phyloP scores from a whole-genome alignment of 345 rosid species.

The Arabidopsis arenosa region DNA sequence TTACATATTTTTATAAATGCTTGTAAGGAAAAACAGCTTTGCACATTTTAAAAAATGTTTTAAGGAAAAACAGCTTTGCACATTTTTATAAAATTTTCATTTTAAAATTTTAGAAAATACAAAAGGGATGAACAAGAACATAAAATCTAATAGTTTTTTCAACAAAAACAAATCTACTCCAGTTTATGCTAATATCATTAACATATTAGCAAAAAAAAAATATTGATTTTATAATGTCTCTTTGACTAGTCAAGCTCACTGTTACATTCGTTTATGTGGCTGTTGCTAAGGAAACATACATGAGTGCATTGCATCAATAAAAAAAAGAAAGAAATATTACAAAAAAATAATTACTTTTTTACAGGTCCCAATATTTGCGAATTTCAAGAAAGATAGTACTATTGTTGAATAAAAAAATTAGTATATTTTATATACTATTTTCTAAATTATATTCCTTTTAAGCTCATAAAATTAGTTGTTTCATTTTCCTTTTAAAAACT shows the following conservation, averaged over 20 bases:
- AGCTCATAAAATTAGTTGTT: background rate
- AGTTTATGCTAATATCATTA: background rate
- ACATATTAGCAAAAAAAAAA: no score
- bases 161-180: no score
- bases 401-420: background rate
- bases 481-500: background rate
- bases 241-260: constrained; percentile 43
- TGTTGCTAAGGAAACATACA: constrained; percentile 39
- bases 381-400: constrained; percentile 31
- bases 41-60: background rate
- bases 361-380: constrained; percentile 12
- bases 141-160: background rate
- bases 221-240: background rate
- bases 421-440: background rate
- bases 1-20: background rate
- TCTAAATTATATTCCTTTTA: background rate
- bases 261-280: constrained; percentile 23
- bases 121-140: background rate
- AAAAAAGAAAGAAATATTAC: constrained; percentile 14
- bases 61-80: background rate
- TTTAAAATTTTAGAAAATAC: background rate
- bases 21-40: background rate
- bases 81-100: background rate
- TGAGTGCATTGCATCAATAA: constrained; percentile 37
- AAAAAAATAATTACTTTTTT: background rate